A percentile compares a stretch with the other conserved stretches of the same genome.
Conservation (phyloP, 2,329 filamentous ascomycete species). For the Monosporascus sp. region DNA sequence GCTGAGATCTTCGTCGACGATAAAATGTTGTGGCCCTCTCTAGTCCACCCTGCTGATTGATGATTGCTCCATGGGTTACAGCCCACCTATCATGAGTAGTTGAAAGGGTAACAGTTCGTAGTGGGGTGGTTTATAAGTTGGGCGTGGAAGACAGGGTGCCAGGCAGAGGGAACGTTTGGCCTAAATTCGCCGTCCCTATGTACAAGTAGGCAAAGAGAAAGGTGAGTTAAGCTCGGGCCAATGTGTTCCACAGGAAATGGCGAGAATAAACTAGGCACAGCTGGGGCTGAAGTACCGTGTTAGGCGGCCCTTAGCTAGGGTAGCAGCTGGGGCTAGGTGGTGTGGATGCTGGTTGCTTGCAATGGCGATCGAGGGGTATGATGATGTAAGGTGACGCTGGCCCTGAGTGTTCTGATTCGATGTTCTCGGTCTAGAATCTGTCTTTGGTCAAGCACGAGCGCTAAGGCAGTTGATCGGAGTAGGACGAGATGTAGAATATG, state of each 20-base stretch:
- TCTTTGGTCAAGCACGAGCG: background rate
- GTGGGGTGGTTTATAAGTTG: slow-evolving; percentile 25
- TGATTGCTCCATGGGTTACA: slow-evolving; percentile 15
- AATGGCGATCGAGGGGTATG: background rate
- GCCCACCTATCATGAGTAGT: slow-evolving; percentile 23
- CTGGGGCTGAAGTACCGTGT: background rate
- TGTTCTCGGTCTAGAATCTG: background rate
- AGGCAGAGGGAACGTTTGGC: background rate
- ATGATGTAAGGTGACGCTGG: background rate
- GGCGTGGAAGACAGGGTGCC: slow-evolving; percentile 12
- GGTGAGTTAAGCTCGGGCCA: background rate
- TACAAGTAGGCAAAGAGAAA: background rate
- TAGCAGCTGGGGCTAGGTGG: background rate
- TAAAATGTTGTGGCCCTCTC: slow-evolving; percentile 21
- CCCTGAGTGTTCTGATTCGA: background rate
- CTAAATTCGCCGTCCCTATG: background rate
- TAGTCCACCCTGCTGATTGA: slow-evolving; percentile 24
- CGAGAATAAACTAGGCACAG: background rate
- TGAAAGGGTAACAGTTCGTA: slow-evolving; percentile 25
- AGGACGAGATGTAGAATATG: background rate
- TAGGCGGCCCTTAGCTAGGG: background rate
- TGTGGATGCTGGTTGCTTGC: background rate
- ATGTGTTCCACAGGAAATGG: background rate
- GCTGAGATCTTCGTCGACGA: slow-evolving; percentile 16
- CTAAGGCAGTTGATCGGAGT: background rate